Percentiles rank a stretch among this genome's conserved stretches.
Conservation (phyloP, 345 rosid species). For the Punica granatum region DNA sequence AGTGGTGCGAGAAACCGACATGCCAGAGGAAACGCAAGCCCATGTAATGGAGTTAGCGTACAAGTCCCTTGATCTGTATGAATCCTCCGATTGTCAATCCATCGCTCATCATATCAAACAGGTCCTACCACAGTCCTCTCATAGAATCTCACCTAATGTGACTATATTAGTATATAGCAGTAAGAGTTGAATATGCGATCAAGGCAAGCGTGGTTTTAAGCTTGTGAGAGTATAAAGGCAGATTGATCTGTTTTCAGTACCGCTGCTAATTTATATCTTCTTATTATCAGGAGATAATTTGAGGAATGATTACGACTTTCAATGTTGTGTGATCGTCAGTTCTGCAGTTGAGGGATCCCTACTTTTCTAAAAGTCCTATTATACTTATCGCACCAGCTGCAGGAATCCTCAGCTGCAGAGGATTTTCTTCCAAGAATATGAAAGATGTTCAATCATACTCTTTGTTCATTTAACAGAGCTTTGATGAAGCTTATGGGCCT, state of each 20-base stretch:
- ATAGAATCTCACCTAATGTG: neutral
- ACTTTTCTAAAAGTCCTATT: no score
- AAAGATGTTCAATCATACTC: no score
- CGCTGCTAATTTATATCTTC: no score
- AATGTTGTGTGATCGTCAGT: no score
- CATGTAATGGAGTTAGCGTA: slow-evolving; percentile 45
- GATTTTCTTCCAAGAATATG: no score
- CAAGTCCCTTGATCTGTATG: slow-evolving; percentile 42
- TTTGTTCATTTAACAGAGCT: slow-evolving; percentile 28
- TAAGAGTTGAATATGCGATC: neutral
- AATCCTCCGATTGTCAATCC: slow-evolving; percentile 43
- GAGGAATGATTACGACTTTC: no score
- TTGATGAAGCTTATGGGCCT: slow-evolving; percentile 38
- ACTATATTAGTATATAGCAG: neutral
- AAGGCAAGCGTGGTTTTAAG: neutral
- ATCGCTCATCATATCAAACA: slow-evolving; percentile 42
- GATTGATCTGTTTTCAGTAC: no score
- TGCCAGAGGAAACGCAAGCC: slow-evolving; percentile 35
- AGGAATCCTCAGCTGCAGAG: no score
- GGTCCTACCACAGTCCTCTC: slow-evolving; percentile 11
- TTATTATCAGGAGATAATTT: no score
- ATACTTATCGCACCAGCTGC: no score
- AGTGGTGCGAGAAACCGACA: slow-evolving; percentile 38
- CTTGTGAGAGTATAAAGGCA: neutral
- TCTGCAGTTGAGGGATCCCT: no score